A percentile compares a stretch with the other conserved stretches of the same genome.
phyloP scores from a whole-genome alignment of 805 yeast species.

The Starmerella bombicola region DNA sequence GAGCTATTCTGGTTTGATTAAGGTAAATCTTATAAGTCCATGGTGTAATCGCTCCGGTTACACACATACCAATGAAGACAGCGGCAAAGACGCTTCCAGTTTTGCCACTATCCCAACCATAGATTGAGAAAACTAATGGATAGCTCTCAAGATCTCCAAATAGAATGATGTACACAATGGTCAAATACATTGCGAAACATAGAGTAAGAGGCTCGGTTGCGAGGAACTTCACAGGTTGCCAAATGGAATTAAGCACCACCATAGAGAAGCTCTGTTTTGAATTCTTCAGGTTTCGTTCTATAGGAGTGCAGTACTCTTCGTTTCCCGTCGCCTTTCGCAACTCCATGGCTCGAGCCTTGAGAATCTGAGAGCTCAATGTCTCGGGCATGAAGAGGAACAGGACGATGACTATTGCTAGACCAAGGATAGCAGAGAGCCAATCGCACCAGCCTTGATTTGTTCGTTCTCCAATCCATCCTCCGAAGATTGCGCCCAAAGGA shows the following conservation, averaged over 20 bases:
- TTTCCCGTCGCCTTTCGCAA: slow-evolving; percentile 39
- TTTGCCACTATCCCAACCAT: slow-evolving; percentile 12
- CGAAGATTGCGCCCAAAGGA: slow-evolving; percentile 33
- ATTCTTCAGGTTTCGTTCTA: slow-evolving; percentile 29
- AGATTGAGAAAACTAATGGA: slow-evolving; percentile 8
- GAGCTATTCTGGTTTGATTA: neutral
- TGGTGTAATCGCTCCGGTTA: slow-evolving; percentile 7
- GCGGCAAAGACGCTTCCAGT: slow-evolving; percentile 16
- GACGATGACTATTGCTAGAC: slow-evolving; percentile 2
- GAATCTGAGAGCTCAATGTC: slow-evolving; percentile 72
- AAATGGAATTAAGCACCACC: slow-evolving; percentile 36
- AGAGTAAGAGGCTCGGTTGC: slow-evolving; percentile 44
- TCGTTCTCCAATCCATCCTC: slow-evolving; percentile 43
- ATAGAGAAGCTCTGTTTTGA: neutral
- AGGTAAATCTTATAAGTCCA: slow-evolving; percentile 1
- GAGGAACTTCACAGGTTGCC: slow-evolving; percentile 41
- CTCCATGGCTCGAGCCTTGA: slow-evolving; percentile 50
- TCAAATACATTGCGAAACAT: slow-evolving; percentile 50
- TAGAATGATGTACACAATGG: slow-evolving; percentile 65
- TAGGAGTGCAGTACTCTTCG: slow-evolving; percentile 31
- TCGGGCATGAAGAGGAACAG: slow-evolving; percentile 50
- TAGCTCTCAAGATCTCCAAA: slow-evolving; percentile 61
- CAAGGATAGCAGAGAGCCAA: slow-evolving; percentile 8
- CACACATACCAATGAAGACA: slow-evolving; percentile 8
- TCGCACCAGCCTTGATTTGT: slow-evolving; percentile 30